These are phyloP conservation scores for Pythium vanterpoolii DNA, from an alignment of 352 stramenopile genomes.

Conservation along the genomic window DNA sequence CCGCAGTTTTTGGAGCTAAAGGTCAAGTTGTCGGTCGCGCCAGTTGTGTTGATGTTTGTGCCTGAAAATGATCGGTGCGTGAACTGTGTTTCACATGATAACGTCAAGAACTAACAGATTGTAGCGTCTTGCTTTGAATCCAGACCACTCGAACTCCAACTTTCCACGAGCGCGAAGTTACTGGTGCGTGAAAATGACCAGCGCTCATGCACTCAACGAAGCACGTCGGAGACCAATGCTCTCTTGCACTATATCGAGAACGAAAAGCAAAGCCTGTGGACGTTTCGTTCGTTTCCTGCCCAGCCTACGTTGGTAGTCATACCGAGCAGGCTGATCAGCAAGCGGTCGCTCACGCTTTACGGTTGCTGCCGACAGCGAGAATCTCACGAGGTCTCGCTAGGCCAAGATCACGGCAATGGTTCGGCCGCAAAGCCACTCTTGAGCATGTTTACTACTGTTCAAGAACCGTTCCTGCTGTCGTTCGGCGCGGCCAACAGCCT, in stretches of 20 bases:
- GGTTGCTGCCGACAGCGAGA: constrained; percentile 32
- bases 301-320: constrained; percentile 37
- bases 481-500: constrained; percentile 26
- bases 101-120: background rate
- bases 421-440: constrained; percentile 19
- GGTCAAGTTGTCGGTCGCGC: constrained; percentile 34
- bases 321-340: constrained; percentile 37
- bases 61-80: constrained; percentile 44
- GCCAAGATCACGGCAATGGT: background rate
- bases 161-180: constrained; percentile 46
- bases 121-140: background rate
- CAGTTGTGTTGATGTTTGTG: constrained; percentile 47
- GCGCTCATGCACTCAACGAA: constrained; percentile 26
- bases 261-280: constrained; percentile 46
- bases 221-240: constrained; percentile 23
- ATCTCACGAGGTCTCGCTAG: constrained; percentile 18
- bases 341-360: constrained; percentile 36
- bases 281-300: constrained; percentile 32
- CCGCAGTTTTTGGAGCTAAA: constrained; percentile 49
- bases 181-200: constrained; percentile 35
- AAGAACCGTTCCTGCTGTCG: constrained; percentile 27
- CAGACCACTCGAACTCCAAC: constrained; percentile 42
- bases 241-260: constrained; percentile 38
- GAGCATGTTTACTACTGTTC: constrained; percentile 42
- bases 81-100: background rate